Conservation (phyloP, 2,329 filamentous ascomycete genomes). For the Ophiostoma australiae region DNA sequence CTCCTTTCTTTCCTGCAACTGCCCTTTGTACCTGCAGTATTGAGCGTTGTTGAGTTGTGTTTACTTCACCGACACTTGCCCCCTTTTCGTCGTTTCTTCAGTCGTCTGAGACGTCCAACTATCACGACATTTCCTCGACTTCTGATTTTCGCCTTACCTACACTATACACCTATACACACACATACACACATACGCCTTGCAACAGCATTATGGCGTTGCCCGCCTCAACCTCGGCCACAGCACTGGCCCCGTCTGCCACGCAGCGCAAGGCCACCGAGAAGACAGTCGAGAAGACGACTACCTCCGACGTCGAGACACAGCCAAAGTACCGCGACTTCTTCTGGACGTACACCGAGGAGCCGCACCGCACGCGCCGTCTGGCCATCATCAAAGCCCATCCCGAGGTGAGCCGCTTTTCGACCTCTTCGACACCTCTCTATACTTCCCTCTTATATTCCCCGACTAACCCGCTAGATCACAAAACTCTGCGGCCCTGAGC, state of each 20-base stretch:
- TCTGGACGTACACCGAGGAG: conserved; percentile 99
- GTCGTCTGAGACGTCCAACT: background rate
- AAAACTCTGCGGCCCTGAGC: conserved; percentile 94
- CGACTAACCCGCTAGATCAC: conserved; percentile 59
- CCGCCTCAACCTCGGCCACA: conserved; percentile 18
- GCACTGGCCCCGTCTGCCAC: conserved; percentile 12
- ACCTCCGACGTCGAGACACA: conserved; percentile 32
- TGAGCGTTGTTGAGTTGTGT: background rate
- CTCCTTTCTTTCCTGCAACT: background rate
- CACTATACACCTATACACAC: background rate
- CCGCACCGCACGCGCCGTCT: conserved; percentile 85
- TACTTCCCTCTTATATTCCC: background rate
- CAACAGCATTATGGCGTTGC: conserved; percentile 16
- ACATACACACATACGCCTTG: too few relatives aligned
- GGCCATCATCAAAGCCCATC: conserved; percentile 96
- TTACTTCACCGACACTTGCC: conserved; percentile 5
- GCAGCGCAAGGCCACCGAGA: conserved; percentile 3
- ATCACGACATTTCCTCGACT: background rate
- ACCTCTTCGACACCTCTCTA: conserved; percentile 21
- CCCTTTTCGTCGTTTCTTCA: background rate
- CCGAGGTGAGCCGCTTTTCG: conserved; percentile 58
- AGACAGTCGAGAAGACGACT: background rate
- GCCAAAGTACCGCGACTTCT: conserved; percentile 62
- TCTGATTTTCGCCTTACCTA: background rate
- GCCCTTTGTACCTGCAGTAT: background rate